Evolutionary conservation across 305 asterid species (phyloP), one percentile per base, ranked within the genome.

Genomic region (Rubia occidens): DNA sequence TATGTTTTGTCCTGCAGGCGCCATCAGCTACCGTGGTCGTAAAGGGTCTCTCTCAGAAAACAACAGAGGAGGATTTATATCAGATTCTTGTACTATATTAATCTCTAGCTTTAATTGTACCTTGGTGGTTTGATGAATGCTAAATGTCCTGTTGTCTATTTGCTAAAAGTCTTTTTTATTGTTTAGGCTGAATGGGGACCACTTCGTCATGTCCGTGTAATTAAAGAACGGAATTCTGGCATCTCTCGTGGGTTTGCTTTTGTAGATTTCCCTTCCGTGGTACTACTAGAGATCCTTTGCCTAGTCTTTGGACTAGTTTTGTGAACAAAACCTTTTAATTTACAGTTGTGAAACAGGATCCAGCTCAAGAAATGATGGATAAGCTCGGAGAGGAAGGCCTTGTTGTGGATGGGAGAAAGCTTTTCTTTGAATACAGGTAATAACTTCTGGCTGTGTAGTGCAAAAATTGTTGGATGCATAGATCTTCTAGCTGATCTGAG

Each of bases 101-200:
- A 71, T 73, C 42, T 67, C 47, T 51, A 54, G 64, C 72, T 76
- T 78, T 64, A 61, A 66, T 47, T 59, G 55, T 67, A 42, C 71
- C 17, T 10, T 60, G n/a, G 40, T 44, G 29, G 15, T 49, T 10
- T 45, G 18, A 47, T 3, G 20, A 21, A 53, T 58, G n/a, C 51
- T 51, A 15, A 43, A 67, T 43, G 56, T 55, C 53, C 24, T 60
- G 40, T 26, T 43, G 2, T 56, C 44, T 51, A 24, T 64, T 3
- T 26, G 24, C 21, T 60, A 8, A 71, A 59, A 60, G 26, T 40
- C 39, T 72, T 55, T 55, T 40, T 45, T 68, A 26, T 14, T 29
- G 2, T 62, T 75, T 81, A 94, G 98, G 95, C 95, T 71, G 98
- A 90, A 79, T 94, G 98, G 98, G 98, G 96, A 67, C 98, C 98